Evolutionary conservation across 768 basidiomycete genomes (phyloP).

Genomic region (Tricholomella constricta): DNA sequence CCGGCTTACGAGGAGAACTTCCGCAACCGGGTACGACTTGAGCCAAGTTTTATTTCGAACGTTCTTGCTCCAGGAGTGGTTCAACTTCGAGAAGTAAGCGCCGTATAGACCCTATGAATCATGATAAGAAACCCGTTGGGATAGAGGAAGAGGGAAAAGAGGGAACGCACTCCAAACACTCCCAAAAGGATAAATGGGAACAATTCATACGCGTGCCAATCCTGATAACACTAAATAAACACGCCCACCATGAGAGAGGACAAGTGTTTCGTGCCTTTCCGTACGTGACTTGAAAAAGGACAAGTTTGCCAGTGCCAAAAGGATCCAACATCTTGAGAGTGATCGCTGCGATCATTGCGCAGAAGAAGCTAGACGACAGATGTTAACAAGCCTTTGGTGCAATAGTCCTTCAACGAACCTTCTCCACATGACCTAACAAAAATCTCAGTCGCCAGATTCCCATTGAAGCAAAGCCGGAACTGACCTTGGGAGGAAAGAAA

Average conservation of each 20-base stretch:
- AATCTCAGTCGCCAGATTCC: conserved; percentile 2
- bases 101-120: conserved; percentile 82
- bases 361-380: conserved; percentile 78
- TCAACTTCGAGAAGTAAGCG: conserved; percentile 89
- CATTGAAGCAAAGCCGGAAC: not conserved
- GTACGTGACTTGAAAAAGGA: conserved; percentile 90
- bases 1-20: conserved; percentile 74
- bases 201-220: conserved; percentile 93
- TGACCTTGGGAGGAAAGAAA: conserved; percentile 92
- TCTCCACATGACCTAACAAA: conserved; percentile 85
- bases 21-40: conserved; percentile 73
- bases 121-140: conserved; percentile 5
- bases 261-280: conserved; percentile 54
- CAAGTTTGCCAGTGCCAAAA: conserved; percentile 92
- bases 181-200: conserved; percentile 85
- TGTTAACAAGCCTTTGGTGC: conserved; percentile 27
- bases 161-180: conserved; percentile 77
- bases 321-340: conserved; percentile 93
- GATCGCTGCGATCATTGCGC: conserved; percentile 96
- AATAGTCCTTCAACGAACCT: conserved; percentile 51
- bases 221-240: conserved; percentile 41
- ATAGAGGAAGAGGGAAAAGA: not conserved
- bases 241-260: not conserved
- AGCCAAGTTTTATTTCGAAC: conserved; percentile 85
- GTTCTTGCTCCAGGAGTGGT: conserved; percentile 84